These are phyloP conservation scores for Quercus berberidifolia DNA, from an alignment of 306 rosid genomes.

Conservation along the genomic window DNA sequence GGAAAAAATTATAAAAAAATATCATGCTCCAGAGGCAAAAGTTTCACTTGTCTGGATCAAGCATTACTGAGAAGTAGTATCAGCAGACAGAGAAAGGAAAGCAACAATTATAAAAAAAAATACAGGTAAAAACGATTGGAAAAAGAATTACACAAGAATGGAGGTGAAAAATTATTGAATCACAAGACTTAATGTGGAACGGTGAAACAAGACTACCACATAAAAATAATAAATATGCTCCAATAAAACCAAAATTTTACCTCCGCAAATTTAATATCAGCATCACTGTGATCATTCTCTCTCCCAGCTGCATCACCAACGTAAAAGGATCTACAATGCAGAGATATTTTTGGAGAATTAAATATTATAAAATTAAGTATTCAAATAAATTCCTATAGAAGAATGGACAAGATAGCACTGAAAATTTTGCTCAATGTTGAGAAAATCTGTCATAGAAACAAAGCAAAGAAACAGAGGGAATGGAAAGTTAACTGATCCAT, in stretches of 20 bases:
- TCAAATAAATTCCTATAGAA: neutral
- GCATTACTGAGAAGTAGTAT: neutral
- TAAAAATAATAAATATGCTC: neutral
- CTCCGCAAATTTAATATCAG: conserved; percentile 85
- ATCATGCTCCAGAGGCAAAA: neutral
- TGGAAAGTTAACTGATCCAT: conserved; percentile 62
- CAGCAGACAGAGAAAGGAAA: neutral
- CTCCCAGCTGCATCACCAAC: conserved; percentile 99
- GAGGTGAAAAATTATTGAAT: neutral
- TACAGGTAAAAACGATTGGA: neutral
- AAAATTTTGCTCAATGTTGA: neutral
- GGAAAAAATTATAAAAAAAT: neutral
- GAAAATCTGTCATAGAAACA: neutral
- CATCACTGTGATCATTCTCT: conserved; percentile 77
- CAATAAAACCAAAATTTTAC: conserved; percentile 25
- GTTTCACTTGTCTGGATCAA: neutral
- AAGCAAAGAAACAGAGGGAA: conserved; percentile 15
- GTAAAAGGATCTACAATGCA: conserved; percentile 69
- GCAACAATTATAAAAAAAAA: neutral
- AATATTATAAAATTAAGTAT: neutral
- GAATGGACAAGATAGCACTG: conserved; percentile 6
- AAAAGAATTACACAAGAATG: neutral
- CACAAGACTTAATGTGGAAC: neutral
- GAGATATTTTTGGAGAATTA: conserved; percentile 14
- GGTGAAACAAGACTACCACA: neutral